Percentiles rank a stretch among this genome's conserved stretches.
Conservation (phyloP, 1,284 basidiomycete genomes). For the Hypsizygus ulmarius region DNA sequence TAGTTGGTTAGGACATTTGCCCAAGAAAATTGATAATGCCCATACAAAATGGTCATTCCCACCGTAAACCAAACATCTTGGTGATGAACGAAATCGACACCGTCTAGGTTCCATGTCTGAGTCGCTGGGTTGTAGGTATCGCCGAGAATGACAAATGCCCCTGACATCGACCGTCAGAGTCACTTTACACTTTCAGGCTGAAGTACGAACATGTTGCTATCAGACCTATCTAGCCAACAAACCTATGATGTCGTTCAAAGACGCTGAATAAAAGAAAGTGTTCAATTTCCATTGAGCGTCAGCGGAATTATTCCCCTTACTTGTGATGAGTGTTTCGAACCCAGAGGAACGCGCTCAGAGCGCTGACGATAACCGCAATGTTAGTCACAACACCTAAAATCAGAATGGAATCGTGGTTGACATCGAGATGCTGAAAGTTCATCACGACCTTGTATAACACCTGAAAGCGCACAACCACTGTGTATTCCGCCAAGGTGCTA, state of each 20-base stretch:
- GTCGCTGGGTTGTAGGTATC: conserved; percentile 56
- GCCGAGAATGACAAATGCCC: conserved; percentile 64
- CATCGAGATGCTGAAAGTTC: conserved; percentile 45
- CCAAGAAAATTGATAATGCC: conserved; percentile 16
- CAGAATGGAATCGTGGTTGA: conserved; percentile 54
- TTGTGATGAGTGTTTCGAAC: conserved; percentile 76
- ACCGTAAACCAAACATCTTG: conserved; percentile 76
- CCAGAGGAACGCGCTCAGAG: conserved; percentile 66
- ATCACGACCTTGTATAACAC: conserved; percentile 55
- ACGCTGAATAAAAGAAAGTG: conserved; percentile 45
- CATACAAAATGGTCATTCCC: conserved; percentile 69
- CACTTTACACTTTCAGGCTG: background rate
- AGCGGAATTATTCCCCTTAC: conserved; percentile 37
- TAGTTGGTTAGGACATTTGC: background rate
- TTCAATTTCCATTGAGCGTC: background rate
- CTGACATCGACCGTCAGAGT: conserved; percentile 22
- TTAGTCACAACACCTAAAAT: conserved; percentile 59
- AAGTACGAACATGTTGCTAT: conserved; percentile 51
- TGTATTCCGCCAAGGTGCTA: conserved; percentile 78
- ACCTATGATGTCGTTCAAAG: conserved; percentile 74
- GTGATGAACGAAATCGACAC: conserved; percentile 53
- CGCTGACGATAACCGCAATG: conserved; percentile 50
- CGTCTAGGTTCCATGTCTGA: conserved; percentile 53
- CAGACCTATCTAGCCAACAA: conserved; percentile 69
- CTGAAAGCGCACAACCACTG: conserved; percentile 67